Evolutionary conservation across 1,139 yeast genomes (phyloP).

Genomic region (Meyerozyma smithsonii): DNA sequence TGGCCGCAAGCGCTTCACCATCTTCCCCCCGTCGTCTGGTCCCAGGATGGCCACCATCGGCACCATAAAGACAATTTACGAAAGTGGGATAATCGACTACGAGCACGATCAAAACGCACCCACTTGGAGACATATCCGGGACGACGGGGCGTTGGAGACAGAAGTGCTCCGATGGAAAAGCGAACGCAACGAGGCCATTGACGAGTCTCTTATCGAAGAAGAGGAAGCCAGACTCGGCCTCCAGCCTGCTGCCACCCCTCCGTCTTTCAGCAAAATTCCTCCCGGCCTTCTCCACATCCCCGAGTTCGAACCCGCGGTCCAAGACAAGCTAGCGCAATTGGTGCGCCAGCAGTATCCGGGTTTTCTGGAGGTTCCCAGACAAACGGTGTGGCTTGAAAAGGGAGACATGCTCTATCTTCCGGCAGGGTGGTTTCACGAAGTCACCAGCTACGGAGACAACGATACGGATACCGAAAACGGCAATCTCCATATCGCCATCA

Average conservation of each 20-base stretch:
- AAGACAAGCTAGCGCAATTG: slow-evolving; percentile 23
- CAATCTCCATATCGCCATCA: slow-evolving; percentile 54
- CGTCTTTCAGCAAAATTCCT: slow-evolving; percentile 61
- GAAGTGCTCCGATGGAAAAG: slow-evolving; percentile 41
- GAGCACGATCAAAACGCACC: slow-evolving; percentile 48
- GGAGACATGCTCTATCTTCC: slow-evolving; percentile 71
- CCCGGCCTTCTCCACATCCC: slow-evolving; percentile 58
- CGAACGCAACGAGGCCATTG: slow-evolving; percentile 7
- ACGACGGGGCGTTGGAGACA: slow-evolving; percentile 56
- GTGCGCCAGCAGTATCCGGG: slow-evolving; percentile 42
- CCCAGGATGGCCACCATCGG: slow-evolving; percentile 57
- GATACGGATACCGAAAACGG: no score
- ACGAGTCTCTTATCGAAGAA: slow-evolving; percentile 12
- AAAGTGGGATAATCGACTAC: slow-evolving; percentile 67
- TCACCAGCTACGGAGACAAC: slow-evolving; percentile 52
- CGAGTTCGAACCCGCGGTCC: slow-evolving; percentile 31
- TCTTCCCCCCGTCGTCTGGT: slow-evolving; percentile 61
- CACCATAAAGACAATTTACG: slow-evolving; percentile 40
- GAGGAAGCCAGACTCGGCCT: slow-evolving; percentile 12
- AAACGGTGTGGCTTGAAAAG: slow-evolving; percentile 46
- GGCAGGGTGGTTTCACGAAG: slow-evolving; percentile 82
- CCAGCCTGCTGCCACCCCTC: slow-evolving; percentile 37
- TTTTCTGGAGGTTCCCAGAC: slow-evolving; percentile 35
- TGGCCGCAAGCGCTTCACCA: slow-evolving; percentile 63
- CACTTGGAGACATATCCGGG: slow-evolving; percentile 52